A percentile compares a stretch with the other conserved stretches of the same genome.
phyloP scores from a whole-genome alignment of 129 eudicot genomes.

The Dittrichia graveolens region DNA sequence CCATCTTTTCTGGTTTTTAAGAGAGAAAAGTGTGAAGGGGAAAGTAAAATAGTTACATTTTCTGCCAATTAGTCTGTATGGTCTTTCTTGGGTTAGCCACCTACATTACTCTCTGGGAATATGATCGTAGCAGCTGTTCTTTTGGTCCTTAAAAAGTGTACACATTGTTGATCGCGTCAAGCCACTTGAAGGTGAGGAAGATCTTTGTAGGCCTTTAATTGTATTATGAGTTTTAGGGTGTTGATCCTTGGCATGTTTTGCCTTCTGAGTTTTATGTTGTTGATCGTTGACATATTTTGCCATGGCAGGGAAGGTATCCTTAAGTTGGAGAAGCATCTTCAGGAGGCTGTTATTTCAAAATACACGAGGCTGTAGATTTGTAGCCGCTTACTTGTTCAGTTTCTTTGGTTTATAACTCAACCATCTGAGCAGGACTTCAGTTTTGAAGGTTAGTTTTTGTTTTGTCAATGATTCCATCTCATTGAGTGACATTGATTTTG shows the following conservation, averaged over 20 bases:
- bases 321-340: conserved; percentile 26
- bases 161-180: conserved; percentile 36
- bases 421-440: too few relatives aligned
- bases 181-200: conserved; percentile 54
- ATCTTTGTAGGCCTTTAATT: background rate
- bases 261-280: background rate
- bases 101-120: conserved; percentile 27
- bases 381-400: background rate
- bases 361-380: background rate
- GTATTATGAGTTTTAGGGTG: too few relatives aligned
- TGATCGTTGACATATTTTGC: background rate
- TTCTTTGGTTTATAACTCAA: too few relatives aligned
- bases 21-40: conserved; percentile 40
- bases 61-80: conserved; percentile 28
- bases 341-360: conserved; percentile 28
- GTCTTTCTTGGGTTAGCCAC: conserved; percentile 23
- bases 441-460: too few relatives aligned
- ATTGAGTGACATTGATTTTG: too few relatives aligned
- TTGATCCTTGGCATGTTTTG: background rate
- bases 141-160: conserved; percentile 15
- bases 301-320: conserved; percentile 17
- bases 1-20: conserved; percentile 49
- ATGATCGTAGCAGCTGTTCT: conserved; percentile 34
- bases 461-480: too few relatives aligned
- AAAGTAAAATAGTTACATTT: conserved; percentile 30